phyloP scores from a whole-genome alignment of 306 rosid genomes.

The Argentina anserina region DNA sequence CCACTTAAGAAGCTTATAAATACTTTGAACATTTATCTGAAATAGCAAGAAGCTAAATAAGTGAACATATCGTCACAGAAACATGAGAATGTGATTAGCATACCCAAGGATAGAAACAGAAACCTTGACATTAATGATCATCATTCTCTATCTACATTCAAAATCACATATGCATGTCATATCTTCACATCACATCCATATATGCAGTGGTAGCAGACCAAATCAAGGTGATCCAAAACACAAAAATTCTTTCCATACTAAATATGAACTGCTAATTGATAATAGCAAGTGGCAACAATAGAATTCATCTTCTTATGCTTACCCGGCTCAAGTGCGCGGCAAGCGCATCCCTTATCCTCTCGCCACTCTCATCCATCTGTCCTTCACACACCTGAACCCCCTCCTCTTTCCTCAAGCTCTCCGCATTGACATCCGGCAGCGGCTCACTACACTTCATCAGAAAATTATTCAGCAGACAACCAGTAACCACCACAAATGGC shows the following conservation, averaged over 20 bases:
- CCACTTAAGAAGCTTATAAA: not conserved
- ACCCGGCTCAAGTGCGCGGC: conserved; percentile 64
- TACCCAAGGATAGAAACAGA: not conserved
- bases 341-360: conserved; percentile 58
- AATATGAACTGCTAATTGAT: not conserved
- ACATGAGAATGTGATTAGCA: not conserved
- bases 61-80: not conserved
- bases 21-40: not conserved
- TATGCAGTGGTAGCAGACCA: conserved; percentile 1
- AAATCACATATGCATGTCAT: not conserved
- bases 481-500: conserved; percentile 61
- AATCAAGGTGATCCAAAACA: conserved; percentile 13
- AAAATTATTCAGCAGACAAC: conserved; percentile 82
- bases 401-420: conserved; percentile 18
- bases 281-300: not conserved
- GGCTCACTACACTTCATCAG: conserved; percentile 55
- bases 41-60: not conserved
- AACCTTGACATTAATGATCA: not conserved
- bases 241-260: not conserved
- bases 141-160: conserved; percentile 4
- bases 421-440: conserved; percentile 23
- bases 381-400: conserved; percentile 44
- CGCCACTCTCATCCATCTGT: conserved; percentile 47
- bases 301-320: conserved; percentile 49
- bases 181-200: not conserved